Conservation (phyloP, 2,329 filamentous ascomycete genomes). For the Pyricularia grisea region DNA sequence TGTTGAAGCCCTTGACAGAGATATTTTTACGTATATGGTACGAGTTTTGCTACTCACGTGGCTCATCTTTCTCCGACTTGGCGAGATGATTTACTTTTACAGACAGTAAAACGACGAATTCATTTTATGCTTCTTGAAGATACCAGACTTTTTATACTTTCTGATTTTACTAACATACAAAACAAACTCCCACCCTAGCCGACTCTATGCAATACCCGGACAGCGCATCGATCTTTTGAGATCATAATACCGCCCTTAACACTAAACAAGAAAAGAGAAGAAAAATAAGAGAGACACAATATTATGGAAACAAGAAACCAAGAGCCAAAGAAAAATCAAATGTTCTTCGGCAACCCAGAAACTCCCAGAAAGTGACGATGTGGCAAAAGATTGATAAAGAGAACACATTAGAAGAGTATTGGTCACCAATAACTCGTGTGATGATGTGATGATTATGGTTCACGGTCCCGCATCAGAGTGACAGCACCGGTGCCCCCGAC, state of each 20-base stretch:
- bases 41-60: neutral
- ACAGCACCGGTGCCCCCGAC: neutral
- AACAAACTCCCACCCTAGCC: neutral
- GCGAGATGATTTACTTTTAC: neutral
- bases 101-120: neutral
- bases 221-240: neutral
- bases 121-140: neutral
- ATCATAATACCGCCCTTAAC: neutral
- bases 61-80: neutral
- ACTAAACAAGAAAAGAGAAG: neutral
- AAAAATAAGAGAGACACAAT: neutral
- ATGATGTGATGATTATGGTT: neutral
- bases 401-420: neutral
- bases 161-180: neutral
- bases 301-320: neutral
- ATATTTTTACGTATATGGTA: neutral
- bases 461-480: neutral
- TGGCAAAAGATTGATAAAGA: neutral
- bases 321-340: neutral
- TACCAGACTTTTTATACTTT: neutral
- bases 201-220: neutral
- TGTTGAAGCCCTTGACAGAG: neutral
- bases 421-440: neutral
- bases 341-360: conserved; percentile 3
- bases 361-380: neutral